Evolutionary conservation across 192 early-diverging fungal species (phyloP), one percentile per base, ranked within the genome.

Genomic region (Chytriomyces sp.): DNA sequence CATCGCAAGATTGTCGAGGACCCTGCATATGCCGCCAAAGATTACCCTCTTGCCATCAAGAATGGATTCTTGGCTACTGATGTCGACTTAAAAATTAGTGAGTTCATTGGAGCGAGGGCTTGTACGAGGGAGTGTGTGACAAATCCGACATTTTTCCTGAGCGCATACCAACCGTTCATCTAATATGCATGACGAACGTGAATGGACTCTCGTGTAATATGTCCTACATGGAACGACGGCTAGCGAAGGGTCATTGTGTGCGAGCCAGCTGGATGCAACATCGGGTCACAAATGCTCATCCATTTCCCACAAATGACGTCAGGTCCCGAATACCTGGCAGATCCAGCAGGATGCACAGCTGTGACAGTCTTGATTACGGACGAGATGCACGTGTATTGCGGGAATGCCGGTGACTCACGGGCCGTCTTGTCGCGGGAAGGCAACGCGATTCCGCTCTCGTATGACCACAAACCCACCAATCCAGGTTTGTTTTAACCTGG

Each of bases 261-360:
- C n/a, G n/a, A n/a, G n/a, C n/a, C n/a, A n/a, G n/a, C n/a, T n/a
- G n/a, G n/a, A n/a, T n/a, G n/a, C n/a, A n/a, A n/a, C n/a, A n/a
- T n/a, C n/a, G n/a, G n/a, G n/a, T n/a, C n/a, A n/a, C n/a, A n/a
- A n/a, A n/a, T n/a, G n/a, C n/a, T n/a, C n/a, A n/a, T n/a, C n/a
- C n/a, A n/a, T 25, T n/a, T 1, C 28, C 54, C 12, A 56, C 17
- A 56, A 56, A 56, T 28, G 54, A 25, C 14, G 28, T 61, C 66
- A 93, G 91, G 92, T 69, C 87, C 91, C 26, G 83, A 88, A 57
- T 92, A 91, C 80, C 79, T 73, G 37, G 80, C 81, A 65, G 94
- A 99, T 72, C 89, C 94, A 28, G 93, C 96, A 8, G 98, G 98
- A 38, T 99, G 98, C 84, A 99, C 98, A 12, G 94, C 98, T n/a